Conservation (phyloP, 2,329 filamentous ascomycete genomes). For the Paraphaeosphaeria sporulosa region DNA sequence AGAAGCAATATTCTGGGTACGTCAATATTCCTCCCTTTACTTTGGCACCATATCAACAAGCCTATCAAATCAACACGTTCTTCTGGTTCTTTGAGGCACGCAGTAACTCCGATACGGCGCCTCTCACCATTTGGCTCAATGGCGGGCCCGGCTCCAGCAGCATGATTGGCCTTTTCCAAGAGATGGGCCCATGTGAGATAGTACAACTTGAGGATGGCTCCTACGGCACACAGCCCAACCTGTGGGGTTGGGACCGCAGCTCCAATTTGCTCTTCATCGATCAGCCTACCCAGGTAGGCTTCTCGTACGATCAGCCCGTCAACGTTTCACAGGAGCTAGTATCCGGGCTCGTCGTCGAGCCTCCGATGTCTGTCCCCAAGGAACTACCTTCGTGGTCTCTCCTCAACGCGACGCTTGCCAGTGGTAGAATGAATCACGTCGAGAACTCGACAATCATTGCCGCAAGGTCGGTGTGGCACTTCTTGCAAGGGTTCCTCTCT, state of each 20-base stretch:
- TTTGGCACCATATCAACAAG: constrained; percentile 50
- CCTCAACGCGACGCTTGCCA: constrained; percentile 72
- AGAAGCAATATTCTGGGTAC: constrained; percentile 77
- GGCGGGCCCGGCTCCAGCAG: constrained; percentile 72
- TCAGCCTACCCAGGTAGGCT: constrained; percentile 74
- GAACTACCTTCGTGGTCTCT: constrained; percentile 51
- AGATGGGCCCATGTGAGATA: constrained; percentile 60
- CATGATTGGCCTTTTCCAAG: constrained; percentile 69
- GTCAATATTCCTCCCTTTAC: constrained; percentile 65
- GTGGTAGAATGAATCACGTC: constrained; percentile 58
- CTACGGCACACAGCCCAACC: constrained; percentile 64
- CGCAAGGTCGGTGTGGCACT: constrained; percentile 70
- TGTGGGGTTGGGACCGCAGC: constrained; percentile 71
- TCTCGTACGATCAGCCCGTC: constrained; percentile 70
- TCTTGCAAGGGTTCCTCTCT: constrained; percentile 67
- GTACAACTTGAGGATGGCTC: constrained; percentile 52
- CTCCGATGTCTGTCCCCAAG: constrained; percentile 38
- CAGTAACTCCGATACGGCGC: constrained; percentile 58
- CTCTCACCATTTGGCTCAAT: constrained; percentile 69
- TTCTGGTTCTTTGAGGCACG: constrained; percentile 71
- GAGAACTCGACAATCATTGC: constrained; percentile 65
- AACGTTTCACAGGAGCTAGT: constrained; percentile 54
- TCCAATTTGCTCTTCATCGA: constrained; percentile 67
- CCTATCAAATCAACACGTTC: constrained; percentile 57
- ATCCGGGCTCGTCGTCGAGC: constrained; percentile 28